A percentile compares a stretch with the other conserved stretches of the same genome.
Evolutionary conservation across 768 basidiomycete species (phyloP).

Genomic region (Boletus subparvulus): DNA sequence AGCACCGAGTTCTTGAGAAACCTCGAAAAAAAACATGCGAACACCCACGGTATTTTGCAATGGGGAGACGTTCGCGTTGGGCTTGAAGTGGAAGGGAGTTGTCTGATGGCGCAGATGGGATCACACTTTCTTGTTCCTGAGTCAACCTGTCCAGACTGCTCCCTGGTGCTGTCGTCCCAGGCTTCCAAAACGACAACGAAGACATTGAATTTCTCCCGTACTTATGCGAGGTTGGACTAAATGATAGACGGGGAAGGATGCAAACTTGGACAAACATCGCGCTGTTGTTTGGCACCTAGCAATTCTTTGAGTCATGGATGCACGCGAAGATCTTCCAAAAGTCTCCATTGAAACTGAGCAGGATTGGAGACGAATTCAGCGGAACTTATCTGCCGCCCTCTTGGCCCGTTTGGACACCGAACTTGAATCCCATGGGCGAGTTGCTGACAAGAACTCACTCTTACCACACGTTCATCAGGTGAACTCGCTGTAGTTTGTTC

Average conservation of each 20-base stretch:
- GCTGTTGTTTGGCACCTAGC: neutral
- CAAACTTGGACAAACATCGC: no score
- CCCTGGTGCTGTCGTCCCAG: slow-evolving; percentile 80
- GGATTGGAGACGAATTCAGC: slow-evolving; percentile 64
- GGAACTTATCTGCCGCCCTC: slow-evolving; percentile 50
- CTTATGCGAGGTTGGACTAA: neutral
- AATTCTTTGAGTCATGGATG: slow-evolving; percentile 23
- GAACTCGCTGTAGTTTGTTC: slow-evolving; percentile 7
- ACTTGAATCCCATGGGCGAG: slow-evolving; percentile 39
- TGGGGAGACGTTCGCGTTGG: slow-evolving; percentile 83
- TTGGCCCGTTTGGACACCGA: slow-evolving; percentile 46
- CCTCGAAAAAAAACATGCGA: slow-evolving; percentile 20
- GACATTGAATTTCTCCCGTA: slow-evolving; percentile 34
- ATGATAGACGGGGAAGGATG: neutral
- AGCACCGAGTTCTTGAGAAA: neutral
- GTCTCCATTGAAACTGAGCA: slow-evolving; percentile 64
- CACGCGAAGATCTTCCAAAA: slow-evolving; percentile 46
- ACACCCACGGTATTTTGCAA: slow-evolving; percentile 76
- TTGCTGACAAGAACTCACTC: slow-evolving; percentile 46
- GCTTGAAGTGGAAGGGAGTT: slow-evolving; percentile 62
- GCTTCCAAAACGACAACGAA: slow-evolving; percentile 83
- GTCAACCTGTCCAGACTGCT: slow-evolving; percentile 83
- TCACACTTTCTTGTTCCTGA: slow-evolving; percentile 69
- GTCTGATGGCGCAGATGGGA: slow-evolving; percentile 61
- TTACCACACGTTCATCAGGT: slow-evolving; percentile 55